phyloP scores from a whole-genome alignment of 495 filamentous ascomycete species.

The Staphylotrichum tortipilum region DNA sequence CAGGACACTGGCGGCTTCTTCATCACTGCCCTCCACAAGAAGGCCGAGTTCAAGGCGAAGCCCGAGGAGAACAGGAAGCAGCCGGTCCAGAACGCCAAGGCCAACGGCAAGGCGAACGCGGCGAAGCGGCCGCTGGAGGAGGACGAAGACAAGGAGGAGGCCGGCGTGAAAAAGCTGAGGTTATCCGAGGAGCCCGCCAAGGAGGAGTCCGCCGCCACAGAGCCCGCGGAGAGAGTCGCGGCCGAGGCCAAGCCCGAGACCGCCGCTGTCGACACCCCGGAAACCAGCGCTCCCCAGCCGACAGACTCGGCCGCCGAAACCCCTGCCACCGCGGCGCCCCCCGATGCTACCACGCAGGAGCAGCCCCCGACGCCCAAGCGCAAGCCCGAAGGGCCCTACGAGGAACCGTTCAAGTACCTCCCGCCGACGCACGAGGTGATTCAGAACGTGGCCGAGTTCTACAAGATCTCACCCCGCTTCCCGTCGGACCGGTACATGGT shows the following conservation, averaged over 20 bases:
- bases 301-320: conserved; percentile 15
- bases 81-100: conserved; percentile 33
- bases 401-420: conserved; percentile 91
- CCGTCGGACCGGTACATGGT: conserved; percentile 90
- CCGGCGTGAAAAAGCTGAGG: conserved; percentile 30
- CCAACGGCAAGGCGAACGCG: conserved; percentile 32
- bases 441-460: conserved; percentile 66
- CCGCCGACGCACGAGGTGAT: conserved; percentile 63
- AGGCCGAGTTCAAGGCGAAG: conserved; percentile 73
- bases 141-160: conserved; percentile 27
- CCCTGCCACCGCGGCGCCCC: conserved; percentile 7
- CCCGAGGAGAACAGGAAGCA: conserved; percentile 60
- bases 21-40: conserved; percentile 89
- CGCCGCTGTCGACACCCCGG: conserved; percentile 11
- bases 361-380: conserved; percentile 24
- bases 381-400: conserved; percentile 45
- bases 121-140: conserved; percentile 25
- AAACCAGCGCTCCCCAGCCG: not conserved
- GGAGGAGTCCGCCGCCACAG: conserved; percentile 17
- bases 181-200: conserved; percentile 23
- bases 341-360: not conserved
- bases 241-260: conserved; percentile 20
- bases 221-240: conserved; percentile 18
- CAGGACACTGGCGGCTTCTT: conserved; percentile 98
- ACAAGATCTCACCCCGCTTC: conserved; percentile 71